Evolutionary conservation across 768 basidiomycete species (phyloP), one percentile per base, ranked within the genome.

Genomic region (Mycena albidolilacea): DNA sequence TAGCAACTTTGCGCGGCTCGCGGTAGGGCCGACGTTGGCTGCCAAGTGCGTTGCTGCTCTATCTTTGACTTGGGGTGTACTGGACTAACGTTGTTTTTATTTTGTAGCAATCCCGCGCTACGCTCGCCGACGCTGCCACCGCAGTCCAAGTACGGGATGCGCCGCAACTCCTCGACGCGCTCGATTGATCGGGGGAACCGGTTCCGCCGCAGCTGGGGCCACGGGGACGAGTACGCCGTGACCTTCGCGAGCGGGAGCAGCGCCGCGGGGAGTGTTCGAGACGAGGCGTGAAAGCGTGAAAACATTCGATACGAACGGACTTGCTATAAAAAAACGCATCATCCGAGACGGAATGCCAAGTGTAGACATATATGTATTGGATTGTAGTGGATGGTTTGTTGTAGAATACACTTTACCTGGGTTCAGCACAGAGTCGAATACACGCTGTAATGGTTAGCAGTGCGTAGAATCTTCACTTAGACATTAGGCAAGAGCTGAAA

Each of bases 1-100:
- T 4, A 92, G 90, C 75, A 94, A 89, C 78, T 97, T 96, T 81
- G 89, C 93, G 41, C 87, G 88, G 67, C 81, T 96, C 73, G 88
- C 89, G 35, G 76, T 87, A 44, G 89, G 88, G 43, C 94, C 94
- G 23, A 95, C 92, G 30, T 82, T 95, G 76, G 80, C 82, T 15
- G 88, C 88, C 19, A 90, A 82, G 84, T 83, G 68, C 72, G 81
- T 77, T 63, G 35, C 39, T 66, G 30, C 48, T n/a, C 39, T 74
- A 15, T 71, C 10, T 67, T 54, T 7, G 35, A 57, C 35, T 50
- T 63, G 7, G 39, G 30, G n/a, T 21, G 19, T 39, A 3, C 10
- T 2, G 12, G 30, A 23, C 59, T 61, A 23, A 61, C 5, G n/a
- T 19, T 19, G n/a, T 5, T n/a, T 71, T 48, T 35, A 1, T 57